Base-by-base conservation (phyloP, 192 early-diverging fungal genomes). In the Coemansia sp. region DNA sequence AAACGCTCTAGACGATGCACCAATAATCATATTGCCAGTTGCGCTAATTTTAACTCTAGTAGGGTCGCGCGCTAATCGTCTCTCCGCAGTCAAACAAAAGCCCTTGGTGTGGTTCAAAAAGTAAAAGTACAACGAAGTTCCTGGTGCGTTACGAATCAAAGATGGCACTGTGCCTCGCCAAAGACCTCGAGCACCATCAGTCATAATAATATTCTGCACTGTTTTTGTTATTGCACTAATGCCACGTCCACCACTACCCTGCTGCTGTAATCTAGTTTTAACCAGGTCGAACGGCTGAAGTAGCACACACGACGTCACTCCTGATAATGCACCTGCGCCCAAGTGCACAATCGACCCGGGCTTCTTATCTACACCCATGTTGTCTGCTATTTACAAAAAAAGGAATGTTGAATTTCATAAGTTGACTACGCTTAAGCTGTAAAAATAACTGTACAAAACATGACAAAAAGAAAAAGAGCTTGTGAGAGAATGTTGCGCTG, bases 211-310 rank as follows among this genome's bases (percentile, higher is more conserved):
- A 7, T 86, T 74, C 52, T 69, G 78, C 23, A 89, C 80, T 2
- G 88, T 88, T 11, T 70, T 78, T 51, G 84, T 71, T 3, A 75
- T 57, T 8, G 68, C 46, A 19, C 70, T 68, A 19, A 59, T 50
- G 25, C 60, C 81, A 36, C 70, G 54, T 30, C 84, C 78, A 21
- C 75, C 61, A 50, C 81, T 52, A 42, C 42, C 39, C 22, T 57
- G 71, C 64, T 91, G 90, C 60, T 93, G 91, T 20, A 93, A 65
- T 0, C 92, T 86, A 0, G 92, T 93, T 64, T 93, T 93, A 61
- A 93, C 69, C 39, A 97, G 79, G 72, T 97, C 95, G 23, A 97
- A 87, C 0, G 95, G 95, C 72, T 97, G 95, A 30, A 97, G 84
- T 33, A 88, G 60, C 20, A 92, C 72, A 51, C 94, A 94, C 14